Conservation (phyloP, 2,329 filamentous ascomycete genomes). For the Dendryphion nanum region DNA sequence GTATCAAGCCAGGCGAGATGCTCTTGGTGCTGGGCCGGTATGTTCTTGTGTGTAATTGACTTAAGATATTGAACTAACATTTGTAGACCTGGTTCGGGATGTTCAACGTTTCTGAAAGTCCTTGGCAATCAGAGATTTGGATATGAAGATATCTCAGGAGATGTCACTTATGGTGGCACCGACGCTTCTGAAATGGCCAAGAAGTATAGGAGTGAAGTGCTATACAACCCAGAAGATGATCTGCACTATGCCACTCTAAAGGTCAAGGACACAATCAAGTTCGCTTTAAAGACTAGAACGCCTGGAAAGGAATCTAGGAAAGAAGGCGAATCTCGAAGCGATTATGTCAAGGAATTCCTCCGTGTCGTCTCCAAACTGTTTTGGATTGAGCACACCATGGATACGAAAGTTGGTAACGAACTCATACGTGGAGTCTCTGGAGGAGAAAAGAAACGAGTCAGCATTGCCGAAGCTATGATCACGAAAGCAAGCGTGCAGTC, state of each 20-base stretch:
- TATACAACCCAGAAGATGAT: constrained; percentile 78
- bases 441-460: constrained; percentile 50
- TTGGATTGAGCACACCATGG: constrained; percentile 68
- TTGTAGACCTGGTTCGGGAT: constrained; percentile 68
- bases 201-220: constrained; percentile 62
- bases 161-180: constrained; percentile 56
- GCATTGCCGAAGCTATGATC: constrained; percentile 51
- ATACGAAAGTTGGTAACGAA: constrained; percentile 74
- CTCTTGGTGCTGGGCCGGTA: constrained; percentile 66
- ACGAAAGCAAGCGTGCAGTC: constrained; percentile 38
- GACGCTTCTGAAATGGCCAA: constrained; percentile 51
- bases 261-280: constrained; percentile 70
- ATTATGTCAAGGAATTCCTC: constrained; percentile 62
- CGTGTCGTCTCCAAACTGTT: constrained; percentile 70
- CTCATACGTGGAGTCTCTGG: constrained; percentile 63
- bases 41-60: no score
- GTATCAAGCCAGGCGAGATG: constrained; percentile 72
- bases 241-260: constrained; percentile 76
- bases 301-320: constrained; percentile 62
- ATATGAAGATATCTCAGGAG: constrained; percentile 58
- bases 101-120: constrained; percentile 69
- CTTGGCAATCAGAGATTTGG: constrained; percentile 64
- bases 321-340: constrained; percentile 59
- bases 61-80: no score
- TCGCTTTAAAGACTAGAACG: constrained; percentile 68